A percentile compares a stretch with the other conserved stretches of the same genome.
These are phyloP conservation scores for Arabidopsis arenosa DNA, from an alignment of 345 rosid genomes.

Conservation along the genomic window DNA sequence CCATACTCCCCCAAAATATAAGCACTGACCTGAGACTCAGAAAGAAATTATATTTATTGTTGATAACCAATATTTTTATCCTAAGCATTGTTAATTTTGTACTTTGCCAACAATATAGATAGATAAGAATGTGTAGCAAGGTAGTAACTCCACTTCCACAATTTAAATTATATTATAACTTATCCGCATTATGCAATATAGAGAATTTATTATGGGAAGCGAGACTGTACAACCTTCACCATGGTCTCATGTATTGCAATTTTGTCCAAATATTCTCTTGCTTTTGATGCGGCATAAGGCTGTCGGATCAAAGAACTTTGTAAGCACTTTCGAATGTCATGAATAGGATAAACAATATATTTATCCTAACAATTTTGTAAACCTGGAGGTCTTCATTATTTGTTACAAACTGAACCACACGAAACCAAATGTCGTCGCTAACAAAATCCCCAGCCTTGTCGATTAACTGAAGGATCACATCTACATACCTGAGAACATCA, in stretches of 20 bases:
- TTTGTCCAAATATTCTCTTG: slow-evolving; percentile 91
- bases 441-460: slow-evolving; percentile 99
- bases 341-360: slow-evolving; percentile 19
- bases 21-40: slow-evolving; percentile 84
- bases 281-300: slow-evolving; percentile 98
- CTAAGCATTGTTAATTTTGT: slow-evolving; percentile 17
- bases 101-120: slow-evolving; percentile 16
- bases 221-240: slow-evolving; percentile 82
- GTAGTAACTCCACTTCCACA: slow-evolving; percentile 22
- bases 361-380: slow-evolving; percentile 30
- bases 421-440: slow-evolving; percentile 99
- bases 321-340: slow-evolving; percentile 36
- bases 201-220: slow-evolving; percentile 16
- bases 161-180: background rate
- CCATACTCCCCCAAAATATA: slow-evolving; percentile 95
- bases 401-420: slow-evolving; percentile 98
- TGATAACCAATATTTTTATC: slow-evolving; percentile 5
- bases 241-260: slow-evolving; percentile 96
- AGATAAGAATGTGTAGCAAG: slow-evolving; percentile 23
- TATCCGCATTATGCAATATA: slow-evolving; percentile 6
- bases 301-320: slow-evolving; percentile 48
- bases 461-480: slow-evolving; percentile 98
- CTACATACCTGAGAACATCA: slow-evolving; percentile 78
- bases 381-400: slow-evolving; percentile 99
- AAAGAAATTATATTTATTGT: background rate